phyloP scores from a whole-genome alignment of 73 alveolate genomes.

The Stentor roeselii region DNA sequence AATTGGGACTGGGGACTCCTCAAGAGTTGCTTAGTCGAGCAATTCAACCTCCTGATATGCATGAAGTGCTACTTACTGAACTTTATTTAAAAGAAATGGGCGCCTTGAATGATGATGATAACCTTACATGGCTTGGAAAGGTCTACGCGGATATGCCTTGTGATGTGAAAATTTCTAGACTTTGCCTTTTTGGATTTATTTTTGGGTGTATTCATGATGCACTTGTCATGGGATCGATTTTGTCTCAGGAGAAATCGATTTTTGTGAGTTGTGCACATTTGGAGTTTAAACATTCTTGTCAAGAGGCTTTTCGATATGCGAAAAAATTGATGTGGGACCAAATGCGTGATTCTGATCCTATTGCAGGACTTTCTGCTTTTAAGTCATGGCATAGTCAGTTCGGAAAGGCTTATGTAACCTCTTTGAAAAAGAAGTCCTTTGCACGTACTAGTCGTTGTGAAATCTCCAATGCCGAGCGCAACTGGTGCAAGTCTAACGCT shows the following conservation, averaged over 20 bases:
- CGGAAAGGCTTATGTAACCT: neutral
- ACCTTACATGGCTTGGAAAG: conserved; percentile 80
- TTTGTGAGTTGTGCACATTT: conserved; percentile 41
- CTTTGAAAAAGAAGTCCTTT: neutral
- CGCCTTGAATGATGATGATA: conserved; percentile 61
- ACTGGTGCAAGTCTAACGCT: conserved; percentile 8
- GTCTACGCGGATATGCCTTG: conserved; percentile 88
- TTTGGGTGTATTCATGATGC: conserved; percentile 76
- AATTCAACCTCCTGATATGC: conserved; percentile 76
- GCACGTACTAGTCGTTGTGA: neutral
- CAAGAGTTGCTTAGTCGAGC: conserved; percentile 81
- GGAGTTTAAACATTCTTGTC: neutral
- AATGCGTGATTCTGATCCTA: neutral
- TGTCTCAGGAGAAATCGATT: conserved; percentile 63
- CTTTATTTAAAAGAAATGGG: conserved; percentile 79
- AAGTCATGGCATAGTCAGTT: neutral
- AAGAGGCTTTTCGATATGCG: conserved; percentile 6
- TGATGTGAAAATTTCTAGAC: conserved; percentile 76
- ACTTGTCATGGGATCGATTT: conserved; percentile 72
- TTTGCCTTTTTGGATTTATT: conserved; percentile 73
- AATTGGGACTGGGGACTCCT: conserved; percentile 73
- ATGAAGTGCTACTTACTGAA: conserved; percentile 68
- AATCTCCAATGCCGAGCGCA: neutral
- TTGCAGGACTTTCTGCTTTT: neutral
- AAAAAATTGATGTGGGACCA: conserved; percentile 2